Conservation (phyloP, 1,284 basidiomycete genomes). For the Ganoderma leucocontextum region DNA sequence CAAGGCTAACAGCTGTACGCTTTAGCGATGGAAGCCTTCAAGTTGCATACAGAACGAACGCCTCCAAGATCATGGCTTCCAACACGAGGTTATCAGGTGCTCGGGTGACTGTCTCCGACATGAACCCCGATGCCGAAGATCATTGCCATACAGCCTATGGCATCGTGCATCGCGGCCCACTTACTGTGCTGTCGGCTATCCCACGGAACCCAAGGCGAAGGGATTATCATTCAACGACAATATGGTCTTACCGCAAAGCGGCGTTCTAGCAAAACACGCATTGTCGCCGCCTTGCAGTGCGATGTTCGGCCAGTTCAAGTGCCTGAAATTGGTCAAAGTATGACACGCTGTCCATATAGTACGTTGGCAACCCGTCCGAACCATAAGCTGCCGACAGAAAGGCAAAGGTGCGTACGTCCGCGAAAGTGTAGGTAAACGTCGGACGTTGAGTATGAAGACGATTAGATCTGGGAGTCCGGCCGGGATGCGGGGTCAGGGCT, state of each 20-base stretch:
- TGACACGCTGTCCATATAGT: background rate
- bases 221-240: background rate
- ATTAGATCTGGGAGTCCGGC: slow-evolving; percentile 2
- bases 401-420: background rate
- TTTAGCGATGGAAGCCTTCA: background rate
- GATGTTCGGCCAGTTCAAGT: background rate
- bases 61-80: background rate
- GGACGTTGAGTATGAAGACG: slow-evolving; percentile 8
- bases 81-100: background rate
- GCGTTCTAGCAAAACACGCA: background rate
- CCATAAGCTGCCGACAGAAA: background rate
- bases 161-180: background rate
- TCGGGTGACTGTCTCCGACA: background rate
- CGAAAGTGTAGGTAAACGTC: background rate
- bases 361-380: background rate
- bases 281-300: background rate
- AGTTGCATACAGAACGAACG: background rate
- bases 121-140: background rate
- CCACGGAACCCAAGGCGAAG: background rate
- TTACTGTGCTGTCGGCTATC: background rate
- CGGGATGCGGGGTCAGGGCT: background rate
- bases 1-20: background rate
- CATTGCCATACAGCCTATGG: background rate
- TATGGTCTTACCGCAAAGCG: background rate
- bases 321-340: background rate